Evolutionary conservation across 2,329 filamentous ascomycete genomes (phyloP), one percentile per base, ranked within the genome.

Genomic region (Ceratocystis huliohia): DNA sequence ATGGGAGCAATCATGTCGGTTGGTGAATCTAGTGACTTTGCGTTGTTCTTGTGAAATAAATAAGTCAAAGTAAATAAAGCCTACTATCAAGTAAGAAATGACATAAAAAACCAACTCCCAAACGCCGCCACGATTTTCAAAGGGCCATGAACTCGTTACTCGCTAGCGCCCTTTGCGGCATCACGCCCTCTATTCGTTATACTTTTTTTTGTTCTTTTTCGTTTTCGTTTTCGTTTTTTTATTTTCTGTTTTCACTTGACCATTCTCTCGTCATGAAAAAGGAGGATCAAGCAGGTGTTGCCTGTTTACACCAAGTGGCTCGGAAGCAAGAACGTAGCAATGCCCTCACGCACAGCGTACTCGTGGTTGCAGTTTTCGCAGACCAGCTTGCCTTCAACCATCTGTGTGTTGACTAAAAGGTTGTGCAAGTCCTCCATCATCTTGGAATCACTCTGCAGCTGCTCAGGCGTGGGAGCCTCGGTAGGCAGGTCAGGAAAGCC

Each of bases 261-360:
- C 2, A 37, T 37, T 37, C 3, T 37, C 33, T 37, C 33, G 10
- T 2, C 37, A 10, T 20, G 3, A 25, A 15, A 28, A 5, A 28
- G 30, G 22, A 56, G 13, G 8, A 13, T 6, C 50, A 8, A 15
- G 22, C 25, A 25, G 8, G 22, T 57, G 33, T 3, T n/a, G 25
- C 41, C 28, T 61, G 22, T 30, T 76, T 74, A 85, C 61, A 92
- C 94, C 76, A 99, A 78, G 79, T 99, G 94, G 72, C 88, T 94
- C 13, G 94, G 94, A 71, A 99, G 78, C 74, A 99, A 78, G 73
- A 99, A 99, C 76, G 97, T 97, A 68, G 91, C 91, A 75, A 97
- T 96, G 4, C 94, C 94, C 77, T 99, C 93, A 74, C 94, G 92
- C 69, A 99, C 87, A 68, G 86, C 86, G 76, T 97, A 99, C 79